Evolutionary conservation across 352 stramenopile genomes (phyloP).

Genomic region (Phytophthora aleatoria): DNA sequence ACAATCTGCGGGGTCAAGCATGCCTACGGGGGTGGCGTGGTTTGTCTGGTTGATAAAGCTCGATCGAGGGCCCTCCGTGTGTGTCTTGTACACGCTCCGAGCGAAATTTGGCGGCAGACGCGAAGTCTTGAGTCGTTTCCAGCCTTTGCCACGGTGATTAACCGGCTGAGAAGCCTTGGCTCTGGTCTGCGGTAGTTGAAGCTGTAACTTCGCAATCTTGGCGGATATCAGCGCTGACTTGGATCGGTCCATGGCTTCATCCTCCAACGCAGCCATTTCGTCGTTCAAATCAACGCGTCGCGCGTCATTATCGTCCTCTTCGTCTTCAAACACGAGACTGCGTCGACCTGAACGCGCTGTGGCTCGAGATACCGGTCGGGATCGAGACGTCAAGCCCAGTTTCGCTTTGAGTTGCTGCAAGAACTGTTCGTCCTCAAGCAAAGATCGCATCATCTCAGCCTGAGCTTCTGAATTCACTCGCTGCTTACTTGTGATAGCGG

Average conservation of each 20-base stretch:
- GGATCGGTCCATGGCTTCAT: slow-evolving; percentile 53
- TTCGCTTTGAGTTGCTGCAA: slow-evolving; percentile 59
- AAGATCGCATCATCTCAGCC: slow-evolving; percentile 32
- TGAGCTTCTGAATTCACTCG: slow-evolving; percentile 37
- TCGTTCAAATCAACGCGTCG: slow-evolving; percentile 40
- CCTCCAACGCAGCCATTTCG: slow-evolving; percentile 51
- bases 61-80: slow-evolving; percentile 63
- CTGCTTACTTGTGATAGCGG: slow-evolving; percentile 26
- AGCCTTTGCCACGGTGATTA: slow-evolving; percentile 56
- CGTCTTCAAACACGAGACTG: slow-evolving; percentile 16
- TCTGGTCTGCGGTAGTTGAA: slow-evolving; percentile 26
- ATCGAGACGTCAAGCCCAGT: slow-evolving; percentile 49
- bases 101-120: slow-evolving; percentile 66
- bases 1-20: slow-evolving; percentile 68
- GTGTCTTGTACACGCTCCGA: slow-evolving; percentile 54
- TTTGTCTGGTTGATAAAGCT: slow-evolving; percentile 74
- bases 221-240: slow-evolving; percentile 53
- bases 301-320: slow-evolving; percentile 23
- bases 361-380: slow-evolving; percentile 27
- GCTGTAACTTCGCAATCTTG: slow-evolving; percentile 67
- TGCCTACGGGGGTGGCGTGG: slow-evolving; percentile 60
- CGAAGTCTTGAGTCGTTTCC: slow-evolving; percentile 71
- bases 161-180: slow-evolving; percentile 8
- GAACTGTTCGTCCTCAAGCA: slow-evolving; percentile 72
- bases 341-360: slow-evolving; percentile 11